Evolutionary conservation across 2,329 filamentous ascomycete species (phyloP).

Genomic region (Eutypella sp.): DNA sequence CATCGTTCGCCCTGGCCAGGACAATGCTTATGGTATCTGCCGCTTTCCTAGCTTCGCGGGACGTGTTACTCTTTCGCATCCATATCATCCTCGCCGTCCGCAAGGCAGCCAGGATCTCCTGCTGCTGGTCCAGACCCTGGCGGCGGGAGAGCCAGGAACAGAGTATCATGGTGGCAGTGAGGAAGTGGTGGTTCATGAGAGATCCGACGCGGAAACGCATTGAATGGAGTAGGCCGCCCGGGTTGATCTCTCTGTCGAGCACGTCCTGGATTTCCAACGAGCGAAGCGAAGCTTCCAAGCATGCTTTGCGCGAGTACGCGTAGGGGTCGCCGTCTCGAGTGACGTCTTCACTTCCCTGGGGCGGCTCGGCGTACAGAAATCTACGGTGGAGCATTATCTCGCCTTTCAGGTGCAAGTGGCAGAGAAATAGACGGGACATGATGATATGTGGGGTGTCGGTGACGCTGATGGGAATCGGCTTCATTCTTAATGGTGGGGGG

Average conservation of each 20-base stretch:
- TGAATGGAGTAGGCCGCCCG: constrained; percentile 36
- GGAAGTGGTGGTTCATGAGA: constrained; percentile 40
- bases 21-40: not conserved
- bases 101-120: not conserved
- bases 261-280: constrained; percentile 45
- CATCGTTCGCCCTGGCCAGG: not conserved
- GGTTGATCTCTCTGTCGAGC: constrained; percentile 42
- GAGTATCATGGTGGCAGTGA: constrained; percentile 43
- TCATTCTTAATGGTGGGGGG: constrained; percentile 14
- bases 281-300: constrained; percentile 41
- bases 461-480: constrained; percentile 29
- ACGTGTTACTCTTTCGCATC: not conserved
- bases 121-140: not conserved
- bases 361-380: constrained; percentile 35
- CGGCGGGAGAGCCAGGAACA: constrained; percentile 20
- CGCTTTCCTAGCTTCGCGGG: not conserved
- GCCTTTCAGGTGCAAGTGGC: constrained; percentile 46
- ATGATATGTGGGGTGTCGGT: constrained; percentile 45
- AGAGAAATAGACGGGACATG: constrained; percentile 46
- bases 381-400: constrained; percentile 49
- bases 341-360: not conserved
- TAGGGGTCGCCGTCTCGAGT: constrained; percentile 28
- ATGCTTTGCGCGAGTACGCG: constrained; percentile 38
- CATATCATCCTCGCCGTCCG: not conserved
- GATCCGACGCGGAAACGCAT: constrained; percentile 42